Conservation (phyloP, 768 basidiomycete species). For the Antrodiella citrinella region DNA sequence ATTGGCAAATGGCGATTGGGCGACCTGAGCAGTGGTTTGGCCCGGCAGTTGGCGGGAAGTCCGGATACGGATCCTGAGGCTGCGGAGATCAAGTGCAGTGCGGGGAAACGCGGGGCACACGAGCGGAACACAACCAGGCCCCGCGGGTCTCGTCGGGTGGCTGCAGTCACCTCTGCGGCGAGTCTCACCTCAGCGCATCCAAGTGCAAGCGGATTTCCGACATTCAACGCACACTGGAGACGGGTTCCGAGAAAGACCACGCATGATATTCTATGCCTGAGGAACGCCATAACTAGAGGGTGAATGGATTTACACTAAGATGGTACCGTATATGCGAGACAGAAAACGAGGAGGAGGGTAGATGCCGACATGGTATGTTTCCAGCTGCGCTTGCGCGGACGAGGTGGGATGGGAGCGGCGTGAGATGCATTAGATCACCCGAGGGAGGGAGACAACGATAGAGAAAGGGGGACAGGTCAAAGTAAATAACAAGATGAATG, state of each 20-base stretch:
- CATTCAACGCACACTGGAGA: too few species aligned
- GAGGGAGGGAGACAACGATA: constrained; percentile 1
- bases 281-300: not conserved
- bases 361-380: not conserved
- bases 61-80: too few species aligned
- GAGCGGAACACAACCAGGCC: not conserved
- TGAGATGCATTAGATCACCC: constrained; percentile 4
- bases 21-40: too few species aligned
- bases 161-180: too few species aligned
- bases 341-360: not conserved
- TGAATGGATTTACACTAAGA: not conserved
- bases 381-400: not conserved
- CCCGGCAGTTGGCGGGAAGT: too few species aligned
- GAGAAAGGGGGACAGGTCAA: too few species aligned
- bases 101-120: not conserved
- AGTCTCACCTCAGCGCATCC: too few species aligned
- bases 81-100: not conserved
- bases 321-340: not conserved
- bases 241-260: too few species aligned
- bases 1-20: too few species aligned
- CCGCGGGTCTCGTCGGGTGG: not conserved
- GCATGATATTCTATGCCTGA: not conserved
- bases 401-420: constrained; percentile 1
- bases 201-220: too few species aligned
- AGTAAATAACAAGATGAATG: constrained; percentile 5